Percentiles rank a stretch among this genome's conserved stretches.
These are phyloP conservation scores for Solanum okadae DNA, from an alignment of 257 asterid genomes.

Conservation along the genomic window DNA sequence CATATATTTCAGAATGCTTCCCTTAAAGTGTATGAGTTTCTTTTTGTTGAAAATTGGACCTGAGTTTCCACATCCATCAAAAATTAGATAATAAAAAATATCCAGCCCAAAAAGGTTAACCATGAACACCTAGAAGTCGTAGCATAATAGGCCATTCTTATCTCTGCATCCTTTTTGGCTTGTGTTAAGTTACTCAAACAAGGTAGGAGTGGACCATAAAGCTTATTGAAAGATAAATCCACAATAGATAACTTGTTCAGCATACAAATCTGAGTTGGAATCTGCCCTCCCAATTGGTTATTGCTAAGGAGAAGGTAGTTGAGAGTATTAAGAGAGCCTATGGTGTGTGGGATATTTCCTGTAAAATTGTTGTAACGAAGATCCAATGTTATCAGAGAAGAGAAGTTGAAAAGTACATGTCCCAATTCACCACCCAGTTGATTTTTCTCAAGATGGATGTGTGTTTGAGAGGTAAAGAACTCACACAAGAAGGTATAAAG, in stretches of 20 bases:
- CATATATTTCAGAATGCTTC: not conserved
- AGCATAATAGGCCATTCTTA: accelerated
- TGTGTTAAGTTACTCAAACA: not conserved
- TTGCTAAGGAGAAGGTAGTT: no score
- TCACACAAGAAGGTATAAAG: not conserved
- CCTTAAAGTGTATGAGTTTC: not conserved
- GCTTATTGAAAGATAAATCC: not conserved
- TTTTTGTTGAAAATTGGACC: not conserved
- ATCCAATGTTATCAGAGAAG: not conserved
- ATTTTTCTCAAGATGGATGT: not conserved
- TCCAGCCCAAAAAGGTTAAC: accelerated
- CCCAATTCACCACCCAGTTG: not conserved
- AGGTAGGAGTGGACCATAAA: not conserved
- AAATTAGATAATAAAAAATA: no score
- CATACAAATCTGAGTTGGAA: not conserved
- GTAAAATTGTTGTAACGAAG: not conserved
- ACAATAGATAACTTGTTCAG: not conserved
- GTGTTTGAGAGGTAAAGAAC: not conserved
- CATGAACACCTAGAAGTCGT: accelerated
- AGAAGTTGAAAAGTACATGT: not conserved
- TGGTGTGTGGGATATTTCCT: not conserved
- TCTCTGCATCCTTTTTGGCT: not conserved
- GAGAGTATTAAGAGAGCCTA: not conserved
- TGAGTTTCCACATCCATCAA: not conserved
- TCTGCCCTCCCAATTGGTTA: not conserved